A percentile compares a stretch with the other conserved stretches of the same genome.
Evolutionary conservation across 805 yeast genomes (phyloP).

Genomic region (Kodamaea jinghongensis): DNA sequence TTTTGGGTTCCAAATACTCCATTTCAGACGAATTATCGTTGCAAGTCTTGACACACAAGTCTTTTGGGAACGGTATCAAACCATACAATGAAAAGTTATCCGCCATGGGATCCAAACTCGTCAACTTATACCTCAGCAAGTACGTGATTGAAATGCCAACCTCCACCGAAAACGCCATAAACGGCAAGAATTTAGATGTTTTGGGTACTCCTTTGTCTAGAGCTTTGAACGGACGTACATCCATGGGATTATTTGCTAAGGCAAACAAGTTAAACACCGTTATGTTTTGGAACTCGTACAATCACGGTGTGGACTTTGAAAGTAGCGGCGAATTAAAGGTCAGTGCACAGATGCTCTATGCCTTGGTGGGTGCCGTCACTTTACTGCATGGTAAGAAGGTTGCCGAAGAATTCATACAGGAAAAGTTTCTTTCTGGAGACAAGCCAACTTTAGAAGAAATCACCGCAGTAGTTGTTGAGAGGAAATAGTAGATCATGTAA

Average conservation of each 20-base stretch:
- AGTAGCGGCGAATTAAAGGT: conserved; percentile 57
- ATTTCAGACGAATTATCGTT: conserved; percentile 62
- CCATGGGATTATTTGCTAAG: conserved; percentile 53
- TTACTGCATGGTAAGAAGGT: conserved; percentile 55
- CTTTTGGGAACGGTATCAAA: conserved; percentile 86
- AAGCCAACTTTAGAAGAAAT: conserved; percentile 32
- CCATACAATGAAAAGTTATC: conserved; percentile 88
- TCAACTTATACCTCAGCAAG: conserved; percentile 50
- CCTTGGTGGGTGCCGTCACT: conserved; percentile 69
- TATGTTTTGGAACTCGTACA: conserved; percentile 67
- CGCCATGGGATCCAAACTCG: conserved; percentile 63
- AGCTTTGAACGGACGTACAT: conserved; percentile 47
- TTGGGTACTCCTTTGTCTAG: conserved; percentile 58
- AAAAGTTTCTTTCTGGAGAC: conserved; percentile 40
- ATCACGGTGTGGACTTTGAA: conserved; percentile 43
- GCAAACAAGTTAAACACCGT: conserved; percentile 46
- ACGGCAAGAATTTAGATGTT: conserved; percentile 52
- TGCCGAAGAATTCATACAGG: conserved; percentile 58
- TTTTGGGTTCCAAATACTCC: conserved; percentile 46
- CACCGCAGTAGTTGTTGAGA: conserved; percentile 29
- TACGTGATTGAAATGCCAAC: conserved; percentile 32
- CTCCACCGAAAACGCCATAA: conserved; percentile 35
- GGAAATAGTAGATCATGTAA: too few species aligned
- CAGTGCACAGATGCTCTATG: conserved; percentile 52
- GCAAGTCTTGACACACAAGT: conserved; percentile 89